Base-by-base conservation (phyloP, 1,284 basidiomycete species). In the Naganishia sp. region DNA sequence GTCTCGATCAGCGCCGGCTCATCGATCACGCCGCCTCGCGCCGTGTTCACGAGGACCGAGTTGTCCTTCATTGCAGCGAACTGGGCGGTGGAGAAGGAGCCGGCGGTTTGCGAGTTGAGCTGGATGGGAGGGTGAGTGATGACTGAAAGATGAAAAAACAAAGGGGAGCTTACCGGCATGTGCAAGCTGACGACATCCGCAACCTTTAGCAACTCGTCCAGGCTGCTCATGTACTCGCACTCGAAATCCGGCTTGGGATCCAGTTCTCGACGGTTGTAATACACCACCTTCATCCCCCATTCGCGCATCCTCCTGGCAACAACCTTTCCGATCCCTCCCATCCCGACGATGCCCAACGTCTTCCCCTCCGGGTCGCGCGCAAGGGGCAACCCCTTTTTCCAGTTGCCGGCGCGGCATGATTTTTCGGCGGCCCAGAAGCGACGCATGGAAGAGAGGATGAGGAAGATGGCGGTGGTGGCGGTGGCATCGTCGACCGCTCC, bases 401-500 rank as follows among this genome's bases (percentile, higher is more conserved):
- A 90, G 42, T 81, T 77, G 73, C 84, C 80, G 0, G 63, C 49
- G 48, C 84, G 81, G 70, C 91, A 82, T 67, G 86, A 86, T 50
- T 85, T 84, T 77, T 95, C 92, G 11, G 86, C 86, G 50, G 84
- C 77, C 18, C 87, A 84, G 79, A 87, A 95, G 71, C 90, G 87
- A 42, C 93, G 87, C 54, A 94, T 77, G n/a, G 90, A 85, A 23
- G 91, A 90, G 72, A 95, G 85, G 72, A 92, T 80, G 61, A 95
- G 86, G 79, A 89, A 95, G 25, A 93, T 82, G 0, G 88, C 92
- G 0, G 90, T 91, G 1, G 92, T 94, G 1, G 93, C 93, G 0
- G 93, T 94, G 3, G 89, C 92, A 70, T 93, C 90, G 79, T 96
- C 90, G 57, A 95, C 93, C 3, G 91, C 91, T 18, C 87, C 87